Evolutionary conservation across 2,329 filamentous ascomycete genomes (phyloP), one percentile per base, ranked within the genome.

Genomic region (Nothophaeocryptopus gaeumannii): DNA sequence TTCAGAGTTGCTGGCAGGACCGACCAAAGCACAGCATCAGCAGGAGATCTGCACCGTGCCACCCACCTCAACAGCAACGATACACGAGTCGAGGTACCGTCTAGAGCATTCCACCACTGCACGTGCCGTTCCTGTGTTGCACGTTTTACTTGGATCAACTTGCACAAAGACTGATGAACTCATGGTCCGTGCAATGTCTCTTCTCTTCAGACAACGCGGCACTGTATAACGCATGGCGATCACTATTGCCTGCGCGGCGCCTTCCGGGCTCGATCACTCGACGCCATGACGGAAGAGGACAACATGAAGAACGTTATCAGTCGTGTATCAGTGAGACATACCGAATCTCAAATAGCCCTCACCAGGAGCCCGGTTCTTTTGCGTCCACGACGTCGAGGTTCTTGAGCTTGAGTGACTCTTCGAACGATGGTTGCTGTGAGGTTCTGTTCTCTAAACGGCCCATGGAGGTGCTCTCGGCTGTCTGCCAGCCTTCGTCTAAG

Each of bases 181-280:
- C 48, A 50, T 64, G 62, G 58, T 57, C 60, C 50, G 59, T 63
- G 62, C 59, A 40, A 46, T 51, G 44, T 50, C 50, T 54, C 42
- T n/a, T 7, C 20, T 26, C 20, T 26, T 26, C 20, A 26, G 4
- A 26, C 20, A 26, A 26, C 20, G 20, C 20, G 20, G 7, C 20
- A 26, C 20, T 26, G 20, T 26, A 26, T 26, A 26, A 26, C 20
- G 20, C 20, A 26, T 26, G 20, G 20, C 20, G 20, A 26, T 26
- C 20, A 26, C 20, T 26, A 26, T 26, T 26, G 20, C 20, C 20
- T 26, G 7, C 20, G 3, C 20, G 20, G 20, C 3, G 20, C 20
- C 4, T 26, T 26, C 20, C 20, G 20, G 20, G 20, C 20, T 7
- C 20, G 20, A 26, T 26, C 20, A 7, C 4, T 26, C 20, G 20